Base-by-base conservation (phyloP, 352 stramenopile genomes). In the Phytophthora ohioensis region DNA sequence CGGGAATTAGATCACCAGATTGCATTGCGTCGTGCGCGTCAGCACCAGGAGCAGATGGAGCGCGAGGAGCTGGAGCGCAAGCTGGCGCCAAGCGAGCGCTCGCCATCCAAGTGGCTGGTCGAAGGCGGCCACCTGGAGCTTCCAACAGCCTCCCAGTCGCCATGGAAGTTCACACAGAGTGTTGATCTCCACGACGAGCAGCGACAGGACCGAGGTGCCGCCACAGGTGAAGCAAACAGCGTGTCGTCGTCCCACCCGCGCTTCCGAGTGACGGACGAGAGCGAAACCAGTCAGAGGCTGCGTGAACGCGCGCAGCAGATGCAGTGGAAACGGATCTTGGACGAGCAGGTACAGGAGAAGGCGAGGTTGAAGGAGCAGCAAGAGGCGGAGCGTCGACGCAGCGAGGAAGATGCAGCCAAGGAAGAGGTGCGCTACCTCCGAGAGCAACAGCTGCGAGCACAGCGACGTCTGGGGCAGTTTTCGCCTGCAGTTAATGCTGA, bases 301-400 rank as follows among this genome's bases (percentile, higher is more conserved):
- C 69, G 81, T 0, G 87, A 92, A 63, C 82, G 83, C 42, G 79
- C 81, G 12, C 84, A 91, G 59, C 80, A 92, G 59, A 72, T 94
- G 53, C 84, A 92, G 62, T 92, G 84, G 87, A 85, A 76, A 43
- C 66, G 79, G 12, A 55, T 91, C 1, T 66, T 94, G 63, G 87
- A 94, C 55, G 85, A 91, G 35, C 87, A 94, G 53, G 77, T 93
- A 57, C 77, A 84, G 36, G 87, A 94, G 21, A 93, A 94, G 30
- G 73, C 79, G 38, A 64, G 81, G n/a, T 51, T 90, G 3, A 80
- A 82, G 47, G 63, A 79, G 42, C 67, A 84, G 46, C 61, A 91
- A 34, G 74, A 86, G 36, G 64, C 76, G 5, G 72, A 84, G 59
- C 74, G 72, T 13, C 69, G 65, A 31, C 67, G 56, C 3, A 67